These are phyloP conservation scores for Phytopythium mirpurense DNA, from an alignment of 352 stramenopile species.

Conservation along the genomic window DNA sequence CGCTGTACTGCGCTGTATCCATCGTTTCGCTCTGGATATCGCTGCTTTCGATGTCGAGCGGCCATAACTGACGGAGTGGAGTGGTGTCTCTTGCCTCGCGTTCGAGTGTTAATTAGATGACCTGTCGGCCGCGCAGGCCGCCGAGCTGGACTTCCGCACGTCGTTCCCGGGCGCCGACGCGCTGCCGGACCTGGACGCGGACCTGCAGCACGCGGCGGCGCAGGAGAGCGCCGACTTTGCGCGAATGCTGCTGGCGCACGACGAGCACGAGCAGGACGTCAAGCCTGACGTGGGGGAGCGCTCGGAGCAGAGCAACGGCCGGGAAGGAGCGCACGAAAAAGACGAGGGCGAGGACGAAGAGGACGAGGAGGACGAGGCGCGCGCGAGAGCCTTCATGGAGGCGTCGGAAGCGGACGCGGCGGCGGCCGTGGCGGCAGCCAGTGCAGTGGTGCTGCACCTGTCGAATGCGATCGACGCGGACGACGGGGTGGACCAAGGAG, in stretches of 20 bases:
- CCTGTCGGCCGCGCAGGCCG: conserved; percentile 39
- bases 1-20: too few relatives aligned
- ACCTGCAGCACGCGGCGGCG: conserved; percentile 30
- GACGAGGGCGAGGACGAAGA: conserved; percentile 11
- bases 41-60: too few relatives aligned
- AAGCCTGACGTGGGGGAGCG: conserved; percentile 6
- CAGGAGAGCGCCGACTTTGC: conserved; percentile 63
- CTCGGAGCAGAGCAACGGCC: background rate
- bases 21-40: too few relatives aligned
- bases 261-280: conserved; percentile 41
- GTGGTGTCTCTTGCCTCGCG: background rate
- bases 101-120: conserved; percentile 31
- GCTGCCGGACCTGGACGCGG: conserved; percentile 55
- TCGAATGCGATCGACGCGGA: conserved; percentile 11
- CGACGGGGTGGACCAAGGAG: conserved; percentile 5
- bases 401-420: conserved; percentile 15
- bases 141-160: conserved; percentile 71
- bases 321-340: conserved; percentile 1
- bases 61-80: background rate
- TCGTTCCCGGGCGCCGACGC: conserved; percentile 53
- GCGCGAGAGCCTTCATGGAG: conserved; percentile 5
- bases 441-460: conserved; percentile 18
- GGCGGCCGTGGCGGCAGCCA: conserved; percentile 7
- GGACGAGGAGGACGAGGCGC: conserved; percentile 4
- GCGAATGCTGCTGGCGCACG: conserved; percentile 64